These are phyloP conservation scores for Amoebophrya sp. DNA, from an alignment of 169 alveolate species.

Conservation along the genomic window DNA sequence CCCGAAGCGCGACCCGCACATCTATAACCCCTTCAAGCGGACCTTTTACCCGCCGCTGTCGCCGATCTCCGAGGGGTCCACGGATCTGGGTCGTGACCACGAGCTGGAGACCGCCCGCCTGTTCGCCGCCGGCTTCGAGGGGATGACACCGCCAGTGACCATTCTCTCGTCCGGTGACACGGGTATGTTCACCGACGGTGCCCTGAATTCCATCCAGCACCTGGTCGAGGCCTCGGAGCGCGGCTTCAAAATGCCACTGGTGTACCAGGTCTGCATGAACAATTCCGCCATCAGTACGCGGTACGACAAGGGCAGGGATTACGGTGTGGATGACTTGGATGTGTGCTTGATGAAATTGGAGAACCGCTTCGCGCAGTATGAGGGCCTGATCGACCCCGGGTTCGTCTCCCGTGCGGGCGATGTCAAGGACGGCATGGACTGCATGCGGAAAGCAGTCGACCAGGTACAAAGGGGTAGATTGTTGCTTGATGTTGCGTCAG, in stretches of 20 bases:
- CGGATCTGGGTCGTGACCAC: not conserved
- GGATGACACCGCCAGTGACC: not conserved
- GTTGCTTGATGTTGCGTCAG: too few species aligned
- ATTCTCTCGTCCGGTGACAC: not conserved
- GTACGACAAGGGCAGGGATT: not conserved
- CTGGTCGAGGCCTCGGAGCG: not conserved
- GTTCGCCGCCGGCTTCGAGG: not conserved
- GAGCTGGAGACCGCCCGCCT: not conserved
- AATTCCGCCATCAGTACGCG: not conserved
- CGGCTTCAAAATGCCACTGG: not conserved
- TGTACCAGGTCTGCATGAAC: not conserved
- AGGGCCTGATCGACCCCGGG: not conserved
- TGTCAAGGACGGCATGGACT: not conserved
- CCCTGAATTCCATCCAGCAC: not conserved
- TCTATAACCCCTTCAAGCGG: not conserved
- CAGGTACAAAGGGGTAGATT: too few species aligned
- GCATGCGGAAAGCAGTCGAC: not conserved
- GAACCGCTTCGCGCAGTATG: not conserved
- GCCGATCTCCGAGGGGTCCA: not conserved
- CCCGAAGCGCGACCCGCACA: not conserved
- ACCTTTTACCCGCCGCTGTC: not conserved
- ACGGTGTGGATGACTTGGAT: not conserved
- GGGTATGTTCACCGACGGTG: not conserved
- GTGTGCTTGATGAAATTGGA: not conserved
- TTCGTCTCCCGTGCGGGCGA: not conserved